Conservation (phyloP, 164 flowering plant genomes). For the Stephania japonica region DNA sequence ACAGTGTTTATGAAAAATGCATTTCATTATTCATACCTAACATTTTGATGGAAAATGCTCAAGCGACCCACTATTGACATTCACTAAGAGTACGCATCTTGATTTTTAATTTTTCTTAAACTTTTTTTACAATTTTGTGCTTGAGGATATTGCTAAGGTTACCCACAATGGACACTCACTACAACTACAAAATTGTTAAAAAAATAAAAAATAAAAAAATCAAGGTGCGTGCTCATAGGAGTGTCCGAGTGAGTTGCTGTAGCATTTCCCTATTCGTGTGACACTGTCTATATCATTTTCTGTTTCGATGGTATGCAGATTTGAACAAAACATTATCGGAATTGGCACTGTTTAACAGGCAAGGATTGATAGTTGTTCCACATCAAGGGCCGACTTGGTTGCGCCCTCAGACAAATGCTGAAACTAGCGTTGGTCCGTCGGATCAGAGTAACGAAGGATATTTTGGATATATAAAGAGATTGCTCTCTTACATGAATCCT, state of each 20-base stretch:
- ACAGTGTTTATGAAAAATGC: neutral
- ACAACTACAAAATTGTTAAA: too few species aligned
- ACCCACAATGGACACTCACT: too few species aligned
- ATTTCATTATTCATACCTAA: neutral
- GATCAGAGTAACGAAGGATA: constrained; percentile 39
- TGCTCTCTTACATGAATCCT: constrained; percentile 65
- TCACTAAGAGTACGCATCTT: too few species aligned
- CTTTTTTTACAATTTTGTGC: too few species aligned
- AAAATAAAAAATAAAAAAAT: too few species aligned
- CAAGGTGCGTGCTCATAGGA: too few species aligned
- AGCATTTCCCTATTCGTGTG: too few species aligned
- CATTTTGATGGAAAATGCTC: neutral
- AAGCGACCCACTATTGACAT: too few species aligned
- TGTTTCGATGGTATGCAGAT: constrained; percentile 37
- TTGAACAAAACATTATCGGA: constrained; percentile 50
- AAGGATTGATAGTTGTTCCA: constrained; percentile 71
- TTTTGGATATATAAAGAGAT: constrained; percentile 38
- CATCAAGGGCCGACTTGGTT: constrained; percentile 26
- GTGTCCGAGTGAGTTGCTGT: too few species aligned
- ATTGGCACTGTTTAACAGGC: constrained; percentile 57
- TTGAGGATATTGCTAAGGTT: too few species aligned
- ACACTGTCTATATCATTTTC: neutral
- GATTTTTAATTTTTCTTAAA: too few species aligned
- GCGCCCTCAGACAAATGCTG: constrained; percentile 11
- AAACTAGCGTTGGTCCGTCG: constrained; percentile 22